Evolutionary conservation across 2,329 filamentous ascomycete species (phyloP), one percentile per base, ranked within the genome.

Genomic region (Colletotrichum salicis): DNA sequence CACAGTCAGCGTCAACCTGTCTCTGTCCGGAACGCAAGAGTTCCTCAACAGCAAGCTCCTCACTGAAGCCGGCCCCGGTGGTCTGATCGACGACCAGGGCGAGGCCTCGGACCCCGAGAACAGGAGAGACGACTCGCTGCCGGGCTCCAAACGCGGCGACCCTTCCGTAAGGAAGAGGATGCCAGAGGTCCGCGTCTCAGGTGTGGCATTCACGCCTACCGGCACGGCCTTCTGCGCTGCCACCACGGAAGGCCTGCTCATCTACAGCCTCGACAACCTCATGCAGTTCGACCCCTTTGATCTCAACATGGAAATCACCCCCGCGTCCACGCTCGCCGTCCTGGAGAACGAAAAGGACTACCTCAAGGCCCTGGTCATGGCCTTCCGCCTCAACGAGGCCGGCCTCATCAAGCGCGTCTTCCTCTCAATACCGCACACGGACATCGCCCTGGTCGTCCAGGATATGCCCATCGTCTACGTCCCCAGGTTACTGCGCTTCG

Each of bases 271-370:
- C 31, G 96, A 99, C 79, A 92, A 90, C 52, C 88, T 90, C 5
- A 87, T 96, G 33, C 89, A 95, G 73, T 99, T 99, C 79, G 96
- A 99, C 79, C 96, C 96, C 0, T 97, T 98, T 78, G 96, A 99
- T 79, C 90, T 99, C 19, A 95, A 97, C 81, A 93, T 98, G 79
- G 93, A 94, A 74, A 94, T 99, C 76, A 99, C 96, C 5, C 96
- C 96, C 0, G 91, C 93, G 1, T 95, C 92, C 2, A 96, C 95
- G 0, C 87, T 98, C 0, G 84, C 88, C 4, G 89, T 92, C 11
- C 84, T 93, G 37, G 87, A 92, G 69, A 84, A 82, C 54, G 91
- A 95, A 67, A 89, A 89, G 73, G 94, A 97, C 79, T 97, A 94
- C 81, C 89, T 98, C 74, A 97, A 96, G 83, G 96, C 96, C 1